phyloP scores from a whole-genome alignment of 371 early-diverging fungal genomes.

The Thermomucor indicae-seudaticae region DNA sequence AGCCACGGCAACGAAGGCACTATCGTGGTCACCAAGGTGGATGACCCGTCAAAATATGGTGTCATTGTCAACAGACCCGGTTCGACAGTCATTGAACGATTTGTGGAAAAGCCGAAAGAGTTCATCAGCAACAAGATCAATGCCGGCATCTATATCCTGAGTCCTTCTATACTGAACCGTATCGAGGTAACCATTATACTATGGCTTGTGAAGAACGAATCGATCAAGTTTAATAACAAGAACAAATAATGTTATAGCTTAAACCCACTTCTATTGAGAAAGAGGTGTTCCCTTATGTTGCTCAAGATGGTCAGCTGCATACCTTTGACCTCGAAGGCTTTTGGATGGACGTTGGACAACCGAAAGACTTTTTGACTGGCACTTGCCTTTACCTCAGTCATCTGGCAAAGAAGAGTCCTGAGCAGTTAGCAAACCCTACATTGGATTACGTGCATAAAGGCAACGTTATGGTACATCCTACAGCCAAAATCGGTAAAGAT shows the following conservation, averaged over 20 bases:
- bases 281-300: constrained; percentile 97
- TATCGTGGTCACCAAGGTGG: constrained; percentile 96
- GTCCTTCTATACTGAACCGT: constrained; percentile 85
- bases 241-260: constrained; percentile 43
- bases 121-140: constrained; percentile 98
- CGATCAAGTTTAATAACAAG: background rate
- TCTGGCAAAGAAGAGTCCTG: constrained; percentile 71
- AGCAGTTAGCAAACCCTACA: constrained; percentile 65
- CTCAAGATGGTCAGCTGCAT: constrained; percentile 80
- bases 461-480: constrained; percentile 88
- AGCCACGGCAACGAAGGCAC: constrained; percentile 93
- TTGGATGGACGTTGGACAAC: constrained; percentile 99
- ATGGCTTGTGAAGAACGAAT: no score
- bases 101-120: constrained; percentile 98
- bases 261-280: constrained; percentile 97
- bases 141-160: constrained; percentile 99
- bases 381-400: constrained; percentile 92
- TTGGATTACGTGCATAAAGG: constrained; percentile 73
- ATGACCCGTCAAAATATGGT: constrained; percentile 99
- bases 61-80: constrained; percentile 83
- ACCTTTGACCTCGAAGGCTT: constrained; percentile 95
- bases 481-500: constrained; percentile 89
- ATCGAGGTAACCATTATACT: constrained; percentile 63
- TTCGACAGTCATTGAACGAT: constrained; percentile 80
- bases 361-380: constrained; percentile 97